Evolutionary conservation across 2,329 filamentous ascomycete species (phyloP), one percentile per base, ranked within the genome.

Genomic region (Amphichorda felina): DNA sequence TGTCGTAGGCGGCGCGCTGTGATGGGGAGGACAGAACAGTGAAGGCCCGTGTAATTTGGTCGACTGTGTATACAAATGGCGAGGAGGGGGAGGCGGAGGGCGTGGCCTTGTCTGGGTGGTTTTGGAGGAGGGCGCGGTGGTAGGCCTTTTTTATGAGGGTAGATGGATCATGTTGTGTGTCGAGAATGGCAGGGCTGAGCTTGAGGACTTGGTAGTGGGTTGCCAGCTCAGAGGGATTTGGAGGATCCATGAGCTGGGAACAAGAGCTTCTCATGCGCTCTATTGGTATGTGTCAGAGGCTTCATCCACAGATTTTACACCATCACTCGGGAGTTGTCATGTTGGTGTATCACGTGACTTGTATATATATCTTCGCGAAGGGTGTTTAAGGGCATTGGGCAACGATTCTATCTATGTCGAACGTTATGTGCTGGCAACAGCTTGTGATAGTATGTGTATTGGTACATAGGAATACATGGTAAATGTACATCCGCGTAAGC

Each of bases 121-220:
- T 67, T 43, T 63, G 67, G 13, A 82, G 67, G 24, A 82, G 66
- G 16, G 77, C 74, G 36, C 71, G 67, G 51, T 67, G 74, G 55
- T 82, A 82, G 40, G 76, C 75, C 40, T 66, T 66, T 49, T 76
- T 79, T 40, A 81, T 59, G 34, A 71, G 57, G 33, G 63, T 57
- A 42, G 59, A 49, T 28, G 63, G 51, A 46, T 66, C 60, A 40
- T 56, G 45, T 36, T 61, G 50, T 39, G 59, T 52, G 45, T 64
- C 54, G 39, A 72, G 58, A 37, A 71, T 52, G 38, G 61, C 46
- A 14, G 61, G 61, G 10, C 69, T 67, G 40, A 80, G 59, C 39
- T 63, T 64, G 38, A 81, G 70, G 47, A 79, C 63, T 41, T 75
- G 63, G 53, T 80, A 81, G 54, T 77, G 65, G 27, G 70, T 75